Evolutionary conservation across 2,329 filamentous ascomycete genomes (phyloP), one percentile per base, ranked within the genome.

Genomic region (Aspergillus floridensis): DNA sequence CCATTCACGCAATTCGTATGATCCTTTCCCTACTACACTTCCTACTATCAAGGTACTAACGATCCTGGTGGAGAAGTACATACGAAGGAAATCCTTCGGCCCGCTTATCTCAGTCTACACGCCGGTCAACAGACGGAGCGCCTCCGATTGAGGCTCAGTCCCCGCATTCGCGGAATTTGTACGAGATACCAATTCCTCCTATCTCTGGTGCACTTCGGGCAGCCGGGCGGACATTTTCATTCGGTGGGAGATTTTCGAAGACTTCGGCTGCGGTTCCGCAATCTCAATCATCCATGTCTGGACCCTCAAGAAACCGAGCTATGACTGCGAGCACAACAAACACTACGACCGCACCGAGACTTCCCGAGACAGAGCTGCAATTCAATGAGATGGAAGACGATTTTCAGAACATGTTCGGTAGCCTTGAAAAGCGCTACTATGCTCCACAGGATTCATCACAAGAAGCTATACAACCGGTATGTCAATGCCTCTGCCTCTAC

Each of bases 51-150:
- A 35, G 22, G 44, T 19, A 46, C 63, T 58, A 62, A 64, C 73
- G 63, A 73, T 68, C 32, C 76, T 66, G 77, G 76, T 59, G 83
- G 81, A 53, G 76, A 54, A 75, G 69, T 58, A 74, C 76, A 62
- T 73, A 79, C 62, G 78, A 80, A 61, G 77, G 75, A 63, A 78
- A 77, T 47, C 76, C 79, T 32, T 84, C 82, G 46, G 79, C 79
- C 48, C 80, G 81, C 49, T 77, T 81, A 63, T 84, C 81, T 70
- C 84, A 81, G 31, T 81, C 82, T 6, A 84, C 82, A 7, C 83
- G 82, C 41, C 84, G 81, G 21, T 84, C 81, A n/a, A 75, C 82
- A 12, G 83, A 84, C 62, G 68, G 74, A 7, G 72, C 71, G 11
- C 67, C 74, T 49, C 74, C 78, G 61, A 72, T 77, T 21, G 71